phyloP scores from a whole-genome alignment of 805 yeast genomes.

The Candida fluviatilis region DNA sequence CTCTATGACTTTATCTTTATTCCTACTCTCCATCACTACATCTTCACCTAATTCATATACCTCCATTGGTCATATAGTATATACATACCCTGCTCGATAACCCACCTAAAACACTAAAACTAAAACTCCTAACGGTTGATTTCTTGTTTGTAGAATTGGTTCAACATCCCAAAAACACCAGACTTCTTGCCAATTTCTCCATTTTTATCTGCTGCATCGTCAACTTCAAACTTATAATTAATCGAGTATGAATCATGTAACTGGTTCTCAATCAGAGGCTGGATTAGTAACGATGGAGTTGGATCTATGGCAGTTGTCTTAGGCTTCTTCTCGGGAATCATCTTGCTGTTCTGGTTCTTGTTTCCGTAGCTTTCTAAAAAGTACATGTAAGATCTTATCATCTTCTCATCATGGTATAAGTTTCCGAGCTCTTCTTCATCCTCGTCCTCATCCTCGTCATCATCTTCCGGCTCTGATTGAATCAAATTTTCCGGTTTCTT shows the following conservation, averaged over 20 bases:
- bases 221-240: conserved; percentile 28
- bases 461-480: conserved; percentile 13
- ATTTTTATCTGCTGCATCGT: conserved; percentile 22
- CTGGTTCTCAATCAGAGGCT: conserved; percentile 3
- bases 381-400: conserved; percentile 86
- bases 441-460: conserved; percentile 10
- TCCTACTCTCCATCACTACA: too few species aligned
- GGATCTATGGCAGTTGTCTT: conserved; percentile 9
- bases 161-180: conserved; percentile 77
- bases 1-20: too few species aligned
- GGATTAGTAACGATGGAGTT: conserved; percentile 13
- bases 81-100: too few species aligned
- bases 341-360: conserved; percentile 1
- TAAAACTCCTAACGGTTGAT: conserved; percentile 24
- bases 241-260: conserved; percentile 16
- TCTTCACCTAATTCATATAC: too few species aligned
- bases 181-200: conserved; percentile 26
- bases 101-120: not conserved
- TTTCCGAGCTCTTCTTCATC: conserved; percentile 2
- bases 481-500: conserved; percentile 2
- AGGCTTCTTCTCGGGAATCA: not conserved
- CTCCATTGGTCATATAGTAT: too few species aligned
- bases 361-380: conserved; percentile 76
- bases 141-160: conserved; percentile 67
- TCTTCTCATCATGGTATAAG: conserved; percentile 64